phyloP scores from a whole-genome alignment of 331 rosid species.

The Quercus lobata region DNA sequence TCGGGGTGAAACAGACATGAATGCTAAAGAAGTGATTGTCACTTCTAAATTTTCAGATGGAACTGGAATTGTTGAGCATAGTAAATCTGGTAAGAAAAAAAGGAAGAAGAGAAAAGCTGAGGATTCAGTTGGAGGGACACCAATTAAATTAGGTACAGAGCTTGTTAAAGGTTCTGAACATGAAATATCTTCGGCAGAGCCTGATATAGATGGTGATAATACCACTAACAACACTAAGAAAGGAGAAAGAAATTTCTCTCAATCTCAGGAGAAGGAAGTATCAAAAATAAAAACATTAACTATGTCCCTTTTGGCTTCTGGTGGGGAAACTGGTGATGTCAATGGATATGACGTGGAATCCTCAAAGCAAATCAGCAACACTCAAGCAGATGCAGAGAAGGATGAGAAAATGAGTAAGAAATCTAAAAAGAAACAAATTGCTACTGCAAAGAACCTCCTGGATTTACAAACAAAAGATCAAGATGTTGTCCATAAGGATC shows the following conservation, averaged over 20 bases:
- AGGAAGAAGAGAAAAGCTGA: slow-evolving; percentile 33
- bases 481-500: slow-evolving; percentile 17
- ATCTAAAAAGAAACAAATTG: slow-evolving; percentile 42
- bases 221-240: slow-evolving; percentile 23
- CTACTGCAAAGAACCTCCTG: slow-evolving; percentile 27
- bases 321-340: slow-evolving; percentile 17
- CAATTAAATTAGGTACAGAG: slow-evolving; percentile 9
- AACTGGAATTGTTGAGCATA: slow-evolving; percentile 23
- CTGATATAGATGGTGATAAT: slow-evolving; percentile 29
- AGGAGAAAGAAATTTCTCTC: slow-evolving; percentile 35
- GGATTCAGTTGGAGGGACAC: slow-evolving; percentile 24
- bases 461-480: slow-evolving; percentile 35
- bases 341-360: slow-evolving; percentile 22
- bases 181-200: slow-evolving; percentile 19
- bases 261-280: slow-evolving; percentile 21
- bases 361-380: slow-evolving; percentile 27
- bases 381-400: slow-evolving; percentile 30
- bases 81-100: slow-evolving; percentile 33
- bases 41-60: slow-evolving; percentile 27
- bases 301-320: slow-evolving; percentile 9
- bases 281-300: slow-evolving; percentile 21
- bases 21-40: slow-evolving; percentile 16
- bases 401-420: slow-evolving; percentile 36
- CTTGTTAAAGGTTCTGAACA: slow-evolving; percentile 18
- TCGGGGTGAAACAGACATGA: slow-evolving; percentile 24